A percentile compares a stretch with the other conserved stretches of the same genome.
Conservation (phyloP, 345 rosid genomes). For the Syzygium aromaticum region DNA sequence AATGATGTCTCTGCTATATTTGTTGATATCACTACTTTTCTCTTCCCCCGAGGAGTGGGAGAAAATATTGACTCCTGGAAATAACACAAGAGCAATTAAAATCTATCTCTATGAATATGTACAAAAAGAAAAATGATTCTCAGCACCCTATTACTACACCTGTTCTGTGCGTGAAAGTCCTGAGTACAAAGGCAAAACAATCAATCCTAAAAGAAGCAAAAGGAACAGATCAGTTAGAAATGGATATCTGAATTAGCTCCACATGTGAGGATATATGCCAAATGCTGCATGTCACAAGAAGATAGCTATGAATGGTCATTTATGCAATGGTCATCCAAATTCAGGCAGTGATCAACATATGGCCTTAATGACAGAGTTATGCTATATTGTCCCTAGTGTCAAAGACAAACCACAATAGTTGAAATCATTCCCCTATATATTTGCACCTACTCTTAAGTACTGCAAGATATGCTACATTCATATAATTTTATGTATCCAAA, state of each 20-base stretch:
- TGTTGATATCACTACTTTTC: constrained; percentile 89
- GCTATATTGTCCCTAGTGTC: neutral
- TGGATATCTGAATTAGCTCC: neutral
- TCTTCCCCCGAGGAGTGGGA: constrained; percentile 84
- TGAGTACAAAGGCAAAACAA: constrained; percentile 71
- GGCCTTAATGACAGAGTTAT: neutral
- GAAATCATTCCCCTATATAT: neutral
- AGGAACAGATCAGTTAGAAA: neutral
- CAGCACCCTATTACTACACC: constrained; percentile 23
- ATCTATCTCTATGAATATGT: neutral
- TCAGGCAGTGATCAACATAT: neutral
- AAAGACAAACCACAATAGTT: neutral
- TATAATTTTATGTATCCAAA: neutral
- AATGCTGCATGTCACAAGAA: neutral
- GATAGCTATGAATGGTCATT: neutral
- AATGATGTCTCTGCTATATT: constrained; percentile 94
- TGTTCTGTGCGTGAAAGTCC: constrained; percentile 86
- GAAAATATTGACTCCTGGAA: constrained; percentile 73
- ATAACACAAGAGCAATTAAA: constrained; percentile 1
- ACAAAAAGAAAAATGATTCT: neutral
- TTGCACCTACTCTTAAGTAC: neutral
- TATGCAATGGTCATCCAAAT: neutral
- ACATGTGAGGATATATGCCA: neutral
- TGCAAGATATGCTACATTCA: neutral
- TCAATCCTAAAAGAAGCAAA: constrained; percentile 43